phyloP scores from a whole-genome alignment of 139 green algal species.

The Coccomyxa sp. region DNA sequence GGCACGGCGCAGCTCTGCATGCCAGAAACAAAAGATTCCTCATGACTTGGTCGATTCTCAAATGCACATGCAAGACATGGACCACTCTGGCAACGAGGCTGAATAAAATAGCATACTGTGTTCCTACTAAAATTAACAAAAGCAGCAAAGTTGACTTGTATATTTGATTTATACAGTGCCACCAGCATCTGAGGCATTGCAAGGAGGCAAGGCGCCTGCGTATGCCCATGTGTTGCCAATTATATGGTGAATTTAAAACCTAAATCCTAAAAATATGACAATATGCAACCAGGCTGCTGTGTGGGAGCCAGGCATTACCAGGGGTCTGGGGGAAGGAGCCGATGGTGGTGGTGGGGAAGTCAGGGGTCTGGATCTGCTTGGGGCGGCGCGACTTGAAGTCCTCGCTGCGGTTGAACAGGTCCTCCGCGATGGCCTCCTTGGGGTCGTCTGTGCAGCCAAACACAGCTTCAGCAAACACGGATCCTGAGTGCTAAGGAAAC shows the following conservation, averaged over 20 bases:
- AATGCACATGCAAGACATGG: neutral
- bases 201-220: too few species aligned
- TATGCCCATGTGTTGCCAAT: too few species aligned
- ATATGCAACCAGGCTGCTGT: too few species aligned
- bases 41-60: too few species aligned
- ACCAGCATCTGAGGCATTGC: too few species aligned
- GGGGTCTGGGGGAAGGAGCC: conserved; percentile 88
- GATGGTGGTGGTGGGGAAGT: conserved; percentile 86
- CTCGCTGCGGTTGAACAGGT: conserved; percentile 43
- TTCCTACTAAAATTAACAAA: too few species aligned
- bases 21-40: neutral
- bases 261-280: too few species aligned
- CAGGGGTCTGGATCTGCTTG: conserved; percentile 50
- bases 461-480: neutral
- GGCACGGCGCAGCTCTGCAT: conserved; percentile 45
- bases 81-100: neutral
- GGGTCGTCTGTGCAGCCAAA: conserved; percentile 12
- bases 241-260: too few species aligned
- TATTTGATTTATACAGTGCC: too few species aligned
- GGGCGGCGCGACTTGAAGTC: conserved; percentile 47
- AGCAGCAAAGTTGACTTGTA: too few species aligned
- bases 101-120: too few species aligned
- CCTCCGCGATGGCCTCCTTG: conserved; percentile 11
- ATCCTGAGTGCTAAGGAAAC: too few species aligned
- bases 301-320: neutral